Evolutionary conservation across 2,329 filamentous ascomycete genomes (phyloP), one percentile per base, ranked within the genome.

Genomic region (Monosporascus sp.): DNA sequence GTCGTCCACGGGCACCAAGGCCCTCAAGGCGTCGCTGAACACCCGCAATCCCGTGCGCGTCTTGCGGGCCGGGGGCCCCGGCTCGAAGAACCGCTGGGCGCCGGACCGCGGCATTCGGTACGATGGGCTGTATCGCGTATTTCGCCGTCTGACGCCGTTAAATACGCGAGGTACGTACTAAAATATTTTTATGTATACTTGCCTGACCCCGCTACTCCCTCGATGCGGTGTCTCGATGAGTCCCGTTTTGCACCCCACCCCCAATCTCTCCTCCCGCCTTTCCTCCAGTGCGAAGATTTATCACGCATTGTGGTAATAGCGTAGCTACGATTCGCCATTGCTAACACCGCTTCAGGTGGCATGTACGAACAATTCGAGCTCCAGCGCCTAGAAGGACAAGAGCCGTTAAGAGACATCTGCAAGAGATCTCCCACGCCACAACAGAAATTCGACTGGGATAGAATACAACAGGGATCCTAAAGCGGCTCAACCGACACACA

Each of bases 361-460:
- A 57, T 62, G 3, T 66, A 66, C 20, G 61, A 65, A n/a, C 63
- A 63, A 26, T 66, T 66, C 43, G 49, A 54, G 37, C 56, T 66
- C 2, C 41, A 46, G 5, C 55, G 64, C 44, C 51, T 60, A 2
- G 51, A 51, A 0, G 57, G 40, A 1, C 64, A 66, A 26, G 50
- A 58, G 2, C 45, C 61, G 2, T 37, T 66, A 0, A 51, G 43
- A 9, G 48, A 59, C 9, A 27, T 65, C 17, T 46, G 51, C 31
- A 48, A 43, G 16, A 56, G 2, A 7, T 64, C 58, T 2, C 63
- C 63, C 2, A 65, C 61, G 5, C 1, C 20, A 3, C 50, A 55
- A 6, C 57, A 65, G 52, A 58, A 54, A 37, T 22, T 40, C 7
- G 55, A 55, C 51, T n/a, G 53, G 5, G 19, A 46, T 31, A 35